Evolutionary conservation across 164 flowering plant species (phyloP).

Genomic region (Kingdonia uniflora): DNA sequence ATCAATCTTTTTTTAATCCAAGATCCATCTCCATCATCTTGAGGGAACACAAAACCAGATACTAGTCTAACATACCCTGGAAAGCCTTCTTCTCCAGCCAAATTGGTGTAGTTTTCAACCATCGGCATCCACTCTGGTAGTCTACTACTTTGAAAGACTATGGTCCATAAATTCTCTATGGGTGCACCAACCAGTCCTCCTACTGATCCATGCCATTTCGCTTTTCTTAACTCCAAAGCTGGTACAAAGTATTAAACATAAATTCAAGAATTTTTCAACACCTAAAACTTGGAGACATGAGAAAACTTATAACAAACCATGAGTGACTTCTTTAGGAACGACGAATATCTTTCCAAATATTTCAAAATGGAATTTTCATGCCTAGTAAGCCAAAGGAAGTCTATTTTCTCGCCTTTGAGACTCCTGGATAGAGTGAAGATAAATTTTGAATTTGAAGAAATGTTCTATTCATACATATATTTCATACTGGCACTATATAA

Average conservation of each 20-base stretch:
- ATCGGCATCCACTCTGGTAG: slow-evolving; percentile 67
- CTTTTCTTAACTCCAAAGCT: slow-evolving; percentile 11
- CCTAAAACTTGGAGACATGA: too few species aligned
- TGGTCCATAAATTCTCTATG: slow-evolving; percentile 34
- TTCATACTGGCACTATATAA: too few species aligned
- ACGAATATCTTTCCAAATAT: too few species aligned
- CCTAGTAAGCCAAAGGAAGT: too few species aligned
- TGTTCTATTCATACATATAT: too few species aligned
- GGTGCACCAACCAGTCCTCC: slow-evolving; percentile 41
- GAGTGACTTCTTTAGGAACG: too few species aligned
- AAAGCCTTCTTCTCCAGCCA: slow-evolving; percentile 42
- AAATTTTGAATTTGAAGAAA: too few species aligned
- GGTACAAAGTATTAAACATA: slow-evolving; percentile 1
- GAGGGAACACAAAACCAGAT: slow-evolving; percentile 69
- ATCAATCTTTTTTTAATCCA: slow-evolving; percentile 57
- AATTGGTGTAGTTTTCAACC: slow-evolving; percentile 50
- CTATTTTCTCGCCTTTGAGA: too few species aligned
- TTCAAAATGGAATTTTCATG: too few species aligned
- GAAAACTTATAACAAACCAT: too few species aligned
- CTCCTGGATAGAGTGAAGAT: too few species aligned
- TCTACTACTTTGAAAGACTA: slow-evolving; percentile 37
- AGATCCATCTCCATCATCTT: slow-evolving; percentile 47
- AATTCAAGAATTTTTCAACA: not conserved
- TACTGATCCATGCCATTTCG: slow-evolving; percentile 41
- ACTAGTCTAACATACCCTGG: slow-evolving; percentile 41